phyloP scores from a whole-genome alignment of 2,329 filamentous ascomycete species.

The Cladosporium sp. region DNA sequence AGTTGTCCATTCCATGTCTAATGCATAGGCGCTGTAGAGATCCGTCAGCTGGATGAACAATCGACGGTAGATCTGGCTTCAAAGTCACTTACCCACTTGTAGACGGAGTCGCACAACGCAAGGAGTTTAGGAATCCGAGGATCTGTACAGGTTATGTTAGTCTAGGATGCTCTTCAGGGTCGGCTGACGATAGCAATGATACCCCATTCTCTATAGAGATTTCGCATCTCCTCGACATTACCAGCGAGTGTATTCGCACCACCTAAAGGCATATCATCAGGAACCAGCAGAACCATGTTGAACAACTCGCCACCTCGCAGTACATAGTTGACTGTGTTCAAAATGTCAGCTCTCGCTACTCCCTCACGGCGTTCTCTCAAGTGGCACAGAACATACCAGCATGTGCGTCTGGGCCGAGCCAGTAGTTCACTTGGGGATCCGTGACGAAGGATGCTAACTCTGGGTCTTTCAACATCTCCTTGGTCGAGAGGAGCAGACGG shows the following conservation, averaged over 20 bases:
- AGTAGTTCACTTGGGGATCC: constrained; percentile 50
- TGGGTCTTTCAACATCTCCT: constrained; percentile 44
- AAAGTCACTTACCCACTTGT: constrained; percentile 47
- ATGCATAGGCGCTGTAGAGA: constrained; percentile 46
- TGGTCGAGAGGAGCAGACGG: constrained; percentile 43
- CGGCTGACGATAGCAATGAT: no score
- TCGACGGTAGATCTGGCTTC: no score
- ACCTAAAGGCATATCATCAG: constrained; percentile 45
- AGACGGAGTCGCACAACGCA: constrained; percentile 53
- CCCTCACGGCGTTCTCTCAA: no score
- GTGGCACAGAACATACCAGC: constrained; percentile 37
- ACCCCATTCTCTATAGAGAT: constrained; percentile 56
- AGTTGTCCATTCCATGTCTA: constrained; percentile 50
- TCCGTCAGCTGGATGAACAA: no score
- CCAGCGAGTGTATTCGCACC: constrained; percentile 44
- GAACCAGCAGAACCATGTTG: constrained; percentile 50
- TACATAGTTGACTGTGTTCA: constrained; percentile 44
- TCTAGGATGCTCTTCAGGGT: no score
- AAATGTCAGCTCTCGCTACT: neutral
- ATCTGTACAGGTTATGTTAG: constrained; percentile 30
- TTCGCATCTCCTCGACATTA: constrained; percentile 52
- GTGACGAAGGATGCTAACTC: constrained; percentile 44
- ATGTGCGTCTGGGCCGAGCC: constrained; percentile 50
- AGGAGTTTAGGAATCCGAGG: constrained; percentile 52
- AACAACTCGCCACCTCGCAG: constrained; percentile 46